Percentiles rank a stretch among this genome's conserved stretches.
Evolutionary conservation across 805 yeast genomes (phyloP).

Genomic region (Spencermartinsiella europaea): DNA sequence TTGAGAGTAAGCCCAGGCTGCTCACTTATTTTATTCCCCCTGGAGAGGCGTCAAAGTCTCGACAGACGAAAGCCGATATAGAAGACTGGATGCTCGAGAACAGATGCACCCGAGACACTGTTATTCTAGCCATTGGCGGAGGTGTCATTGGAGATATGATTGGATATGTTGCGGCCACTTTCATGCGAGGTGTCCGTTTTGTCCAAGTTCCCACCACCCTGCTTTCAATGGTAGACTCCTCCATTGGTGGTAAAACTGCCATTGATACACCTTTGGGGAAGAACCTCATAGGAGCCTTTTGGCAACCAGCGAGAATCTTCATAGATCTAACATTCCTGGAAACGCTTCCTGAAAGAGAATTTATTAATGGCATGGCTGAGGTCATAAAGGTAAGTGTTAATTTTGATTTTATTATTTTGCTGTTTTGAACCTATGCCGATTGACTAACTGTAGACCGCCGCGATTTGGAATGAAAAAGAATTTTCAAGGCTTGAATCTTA

Average conservation of each 20-base stretch:
- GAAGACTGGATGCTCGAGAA: conserved; percentile 79
- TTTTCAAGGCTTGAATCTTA: conserved; percentile 78
- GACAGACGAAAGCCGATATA: conserved; percentile 85
- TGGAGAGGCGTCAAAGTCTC: conserved; percentile 85
- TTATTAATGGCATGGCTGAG: conserved; percentile 97
- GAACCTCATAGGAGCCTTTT: conserved; percentile 93
- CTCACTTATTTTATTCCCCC: conserved; percentile 76
- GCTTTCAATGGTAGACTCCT: conserved; percentile 95
- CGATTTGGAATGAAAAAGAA: conserved; percentile 91
- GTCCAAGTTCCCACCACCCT: conserved; percentile 92
- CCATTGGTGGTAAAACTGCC: conserved; percentile 98
- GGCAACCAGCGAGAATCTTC: conserved; percentile 89
- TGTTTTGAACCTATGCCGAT: background rate
- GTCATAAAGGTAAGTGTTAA: conserved; percentile 73
- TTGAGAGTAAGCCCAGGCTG: conserved; percentile 45
- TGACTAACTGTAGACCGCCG: conserved; percentile 57
- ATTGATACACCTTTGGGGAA: conserved; percentile 95
- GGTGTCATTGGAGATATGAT: conserved; percentile 99
- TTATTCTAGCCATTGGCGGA: conserved; percentile 92
- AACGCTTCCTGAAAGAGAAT: conserved; percentile 87
- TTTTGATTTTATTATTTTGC: too few relatives aligned
- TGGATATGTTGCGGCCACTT: conserved; percentile 98
- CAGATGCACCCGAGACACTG: conserved; percentile 95
- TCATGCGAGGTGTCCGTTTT: conserved; percentile 95
- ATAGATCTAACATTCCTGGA: conserved; percentile 83